Conservation (phyloP, 208 protist species). For the Borovskyia barvae region DNA sequence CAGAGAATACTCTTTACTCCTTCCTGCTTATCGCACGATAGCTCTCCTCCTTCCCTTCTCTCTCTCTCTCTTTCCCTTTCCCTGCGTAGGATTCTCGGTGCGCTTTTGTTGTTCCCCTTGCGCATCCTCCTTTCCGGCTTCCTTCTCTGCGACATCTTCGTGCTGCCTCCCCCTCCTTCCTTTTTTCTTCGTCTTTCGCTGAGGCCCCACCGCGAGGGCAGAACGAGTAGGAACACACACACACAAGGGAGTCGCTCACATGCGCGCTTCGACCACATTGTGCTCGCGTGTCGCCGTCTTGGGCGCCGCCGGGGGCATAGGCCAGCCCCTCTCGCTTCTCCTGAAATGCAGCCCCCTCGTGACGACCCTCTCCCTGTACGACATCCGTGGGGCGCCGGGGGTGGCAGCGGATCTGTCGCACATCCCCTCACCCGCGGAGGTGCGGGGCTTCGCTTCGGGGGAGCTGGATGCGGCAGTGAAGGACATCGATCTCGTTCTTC, state of each 20-base stretch:
- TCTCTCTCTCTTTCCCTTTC: too few relatives aligned
- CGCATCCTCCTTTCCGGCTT: background rate
- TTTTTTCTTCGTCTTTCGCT: background rate
- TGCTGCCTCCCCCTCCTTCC: too few relatives aligned
- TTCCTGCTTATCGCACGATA: background rate
- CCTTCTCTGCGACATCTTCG: too few relatives aligned
- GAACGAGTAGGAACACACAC: too few relatives aligned
- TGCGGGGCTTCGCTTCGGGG: constrained; percentile 64
- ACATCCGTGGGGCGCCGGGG: constrained; percentile 80
- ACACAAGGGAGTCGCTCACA: too few relatives aligned
- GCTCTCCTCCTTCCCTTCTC: background rate
- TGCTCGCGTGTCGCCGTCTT: constrained; percentile 82
- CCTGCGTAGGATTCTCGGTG: too few relatives aligned
- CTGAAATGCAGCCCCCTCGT: constrained; percentile 86
- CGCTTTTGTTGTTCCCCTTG: background rate
- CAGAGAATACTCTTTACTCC: background rate
- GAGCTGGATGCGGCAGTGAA: constrained; percentile 69
- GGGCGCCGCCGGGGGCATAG: constrained; percentile 95
- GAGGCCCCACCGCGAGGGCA: too few relatives aligned
- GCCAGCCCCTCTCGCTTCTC: constrained; percentile 95
- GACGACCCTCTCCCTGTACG: constrained; percentile 84
- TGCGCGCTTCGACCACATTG: constrained; percentile 9
- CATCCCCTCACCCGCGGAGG: constrained; percentile 77
- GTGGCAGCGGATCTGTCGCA: constrained; percentile 91
- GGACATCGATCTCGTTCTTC: constrained; percentile 87